Base-by-base conservation (phyloP, 139 green algal genomes). In the Spirogloea muscicola region DNA sequence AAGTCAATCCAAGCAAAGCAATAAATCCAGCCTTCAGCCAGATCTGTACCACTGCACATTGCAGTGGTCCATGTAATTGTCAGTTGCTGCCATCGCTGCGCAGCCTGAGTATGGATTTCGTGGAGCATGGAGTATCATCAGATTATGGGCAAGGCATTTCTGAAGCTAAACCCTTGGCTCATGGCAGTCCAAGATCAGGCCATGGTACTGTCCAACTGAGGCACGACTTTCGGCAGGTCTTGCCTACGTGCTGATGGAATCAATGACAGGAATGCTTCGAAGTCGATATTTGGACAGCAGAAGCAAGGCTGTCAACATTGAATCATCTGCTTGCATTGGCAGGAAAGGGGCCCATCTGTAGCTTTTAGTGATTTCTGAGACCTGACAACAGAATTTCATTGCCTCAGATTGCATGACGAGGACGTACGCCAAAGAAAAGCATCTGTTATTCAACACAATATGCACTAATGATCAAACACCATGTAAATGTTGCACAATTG, bases 321-420 rank as follows among this genome's bases (percentile, higher is more conserved):
- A 42, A 36, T 76, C 68, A 21, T 69, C 37, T 0, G 51, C 49
- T 29, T 64, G 49, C 41, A 76, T 2, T 1, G 68, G 52, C 7
- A 76, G 51, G 42, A 76, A 76, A 0, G 68, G 68, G 10, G 51
- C 68, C 68, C 68, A 76, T 29, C 68, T 31, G 43, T 70, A 76
- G 9, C 25, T 44, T 3, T 34, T 25, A 9, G 68, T 69, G 27
- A 76, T 44, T 16, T 69, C 68, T 36, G 51, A 29, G 27, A 76
- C 68, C 68, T 76, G 68, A 64, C 21, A 0, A 2, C 21, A 65
- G 27, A 21, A 65, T 13, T 65, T 16, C 27, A 16, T 65, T 18
- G 13, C 57, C 46, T 31, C 21, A 55, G 21, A 31, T 21, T 55
- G 21, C 46, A 31, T 55, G 21, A 55, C 21, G 46, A 21, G 21